Conservation (phyloP, 176 grass and related monocot genomes). For the Cenchrus purpureus region DNA sequence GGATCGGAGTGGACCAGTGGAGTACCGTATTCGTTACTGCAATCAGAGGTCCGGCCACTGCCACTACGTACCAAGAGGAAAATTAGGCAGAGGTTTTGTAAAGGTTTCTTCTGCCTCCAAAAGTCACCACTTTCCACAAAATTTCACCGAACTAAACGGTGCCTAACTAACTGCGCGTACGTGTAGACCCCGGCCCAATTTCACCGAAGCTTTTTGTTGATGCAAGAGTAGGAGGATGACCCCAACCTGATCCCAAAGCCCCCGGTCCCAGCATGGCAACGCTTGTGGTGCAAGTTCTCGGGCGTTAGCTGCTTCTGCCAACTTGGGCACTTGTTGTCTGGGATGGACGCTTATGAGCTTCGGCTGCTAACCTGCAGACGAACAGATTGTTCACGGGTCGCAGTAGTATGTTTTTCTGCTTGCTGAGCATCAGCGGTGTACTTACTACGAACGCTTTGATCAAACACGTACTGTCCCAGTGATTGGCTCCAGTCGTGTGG, state of each 20-base stretch:
- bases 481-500: background rate
- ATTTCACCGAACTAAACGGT: too few species aligned
- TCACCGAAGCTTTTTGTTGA: background rate
- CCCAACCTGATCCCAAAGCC: too few species aligned
- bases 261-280: background rate
- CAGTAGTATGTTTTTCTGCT: background rate
- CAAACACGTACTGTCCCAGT: background rate
- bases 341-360: background rate
- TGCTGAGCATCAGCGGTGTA: background rate
- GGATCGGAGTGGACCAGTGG: background rate
- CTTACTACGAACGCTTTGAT: background rate
- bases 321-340: background rate
- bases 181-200: background rate
- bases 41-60: background rate
- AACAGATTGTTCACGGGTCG: too few species aligned
- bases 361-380: background rate
- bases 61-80: background rate
- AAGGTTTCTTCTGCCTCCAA: too few species aligned
- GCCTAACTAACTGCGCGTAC: background rate
- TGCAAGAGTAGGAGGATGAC: background rate
- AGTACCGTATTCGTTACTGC: constrained; percentile 37
- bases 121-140: too few species aligned
- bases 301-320: background rate
- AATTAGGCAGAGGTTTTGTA: too few species aligned
- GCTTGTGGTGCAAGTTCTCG: constrained; percentile 42